Evolutionary conservation across 1,139 yeast species (phyloP).

Genomic region (Protomyces arabidopsidicola): DNA sequence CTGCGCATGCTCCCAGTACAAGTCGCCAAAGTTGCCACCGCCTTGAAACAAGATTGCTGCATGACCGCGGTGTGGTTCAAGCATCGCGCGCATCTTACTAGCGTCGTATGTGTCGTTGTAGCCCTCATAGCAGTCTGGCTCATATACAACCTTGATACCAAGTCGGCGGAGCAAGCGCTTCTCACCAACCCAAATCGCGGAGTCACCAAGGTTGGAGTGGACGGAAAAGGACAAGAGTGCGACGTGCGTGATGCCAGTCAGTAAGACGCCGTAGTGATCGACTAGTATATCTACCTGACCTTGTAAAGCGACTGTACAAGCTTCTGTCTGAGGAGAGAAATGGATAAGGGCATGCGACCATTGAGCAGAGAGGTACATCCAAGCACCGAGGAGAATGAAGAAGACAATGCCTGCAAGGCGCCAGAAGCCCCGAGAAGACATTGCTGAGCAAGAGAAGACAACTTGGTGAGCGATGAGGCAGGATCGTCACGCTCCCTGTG

Average conservation of each 20-base stretch:
- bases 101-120: neutral
- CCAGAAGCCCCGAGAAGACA: no score
- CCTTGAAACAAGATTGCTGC: constrained; percentile 10
- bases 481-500: no score
- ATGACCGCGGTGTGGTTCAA: neutral
- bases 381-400: no score
- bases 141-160: constrained; percentile 3
- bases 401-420: no score
- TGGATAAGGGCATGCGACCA: no score
- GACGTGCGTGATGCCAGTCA: neutral
- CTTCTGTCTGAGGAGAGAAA: neutral
- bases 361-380: no score
- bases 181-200: constrained; percentile 19
- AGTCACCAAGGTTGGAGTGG: constrained; percentile 19
- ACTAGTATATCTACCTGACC: neutral
- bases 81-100: neutral
- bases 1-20: neutral
- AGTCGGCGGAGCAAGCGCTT: neutral
- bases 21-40: constrained; percentile 7
- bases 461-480: no score
- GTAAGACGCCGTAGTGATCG: neutral
- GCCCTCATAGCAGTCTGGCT: neutral
- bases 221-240: constrained; percentile 2
- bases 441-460: no score
- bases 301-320: neutral